A percentile compares a stretch with the other conserved stretches of the same genome.
phyloP scores from a whole-genome alignment of 148 eudicot species.

The Dianthus caryophyllus region DNA sequence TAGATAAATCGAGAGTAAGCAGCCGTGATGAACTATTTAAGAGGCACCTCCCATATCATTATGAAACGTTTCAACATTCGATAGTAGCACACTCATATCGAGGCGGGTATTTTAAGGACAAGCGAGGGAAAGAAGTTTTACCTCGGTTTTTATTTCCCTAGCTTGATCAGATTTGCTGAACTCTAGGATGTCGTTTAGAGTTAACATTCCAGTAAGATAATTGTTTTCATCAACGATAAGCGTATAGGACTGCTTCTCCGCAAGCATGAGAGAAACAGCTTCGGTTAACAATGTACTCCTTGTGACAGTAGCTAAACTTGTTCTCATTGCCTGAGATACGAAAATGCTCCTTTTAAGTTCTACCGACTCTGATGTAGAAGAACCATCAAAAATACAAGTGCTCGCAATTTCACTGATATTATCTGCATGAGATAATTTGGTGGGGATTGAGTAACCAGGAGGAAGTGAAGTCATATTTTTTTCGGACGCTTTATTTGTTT shows the following conservation, averaged over 20 bases:
- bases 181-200: constrained; percentile 53
- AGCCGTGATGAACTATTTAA: background rate
- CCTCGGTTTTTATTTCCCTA: constrained; percentile 45
- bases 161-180: constrained; percentile 46
- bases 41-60: background rate
- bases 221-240: constrained; percentile 52
- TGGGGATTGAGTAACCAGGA: constrained; percentile 20
- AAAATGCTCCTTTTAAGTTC: constrained; percentile 48
- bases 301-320: constrained; percentile 50
- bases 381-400: constrained; percentile 51
- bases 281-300: constrained; percentile 49
- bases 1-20: background rate
- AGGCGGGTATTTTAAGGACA: too few relatives aligned
- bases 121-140: too few relatives aligned
- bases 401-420: constrained; percentile 54
- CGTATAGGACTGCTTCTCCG: constrained; percentile 71
- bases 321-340: constrained; percentile 90
- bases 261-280: constrained; percentile 65
- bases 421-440: constrained; percentile 26
- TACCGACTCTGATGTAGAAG: constrained; percentile 34
- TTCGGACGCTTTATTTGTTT: constrained; percentile 27
- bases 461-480: constrained; percentile 16
- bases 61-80: background rate
- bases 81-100: background rate
- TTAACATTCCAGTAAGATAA: constrained; percentile 47